phyloP scores from a whole-genome alignment of 1,284 basidiomycete genomes.

The Cystobasidium pallidum region DNA sequence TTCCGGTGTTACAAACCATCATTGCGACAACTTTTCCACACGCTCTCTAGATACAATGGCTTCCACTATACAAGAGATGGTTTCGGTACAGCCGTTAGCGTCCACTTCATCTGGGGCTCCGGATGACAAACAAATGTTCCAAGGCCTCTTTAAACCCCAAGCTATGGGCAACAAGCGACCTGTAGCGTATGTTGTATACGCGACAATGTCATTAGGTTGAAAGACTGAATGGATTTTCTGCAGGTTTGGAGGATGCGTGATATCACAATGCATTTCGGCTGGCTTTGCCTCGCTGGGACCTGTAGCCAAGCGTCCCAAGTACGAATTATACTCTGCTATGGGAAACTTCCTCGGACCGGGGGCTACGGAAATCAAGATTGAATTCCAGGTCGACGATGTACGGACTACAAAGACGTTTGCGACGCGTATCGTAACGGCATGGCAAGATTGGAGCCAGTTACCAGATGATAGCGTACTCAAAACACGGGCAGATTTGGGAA shows the following conservation, averaged over 20 bases:
- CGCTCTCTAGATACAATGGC: neutral
- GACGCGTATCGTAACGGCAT: conserved; percentile 39
- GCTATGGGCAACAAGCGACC: conserved; percentile 33
- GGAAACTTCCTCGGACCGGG: conserved; percentile 39
- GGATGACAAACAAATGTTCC: neutral
- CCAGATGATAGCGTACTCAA: conserved; percentile 11
- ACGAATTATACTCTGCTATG: conserved; percentile 32
- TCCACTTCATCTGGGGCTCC: neutral
- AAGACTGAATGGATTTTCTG: neutral
- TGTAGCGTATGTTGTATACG: conserved; percentile 28
- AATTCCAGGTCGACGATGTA: conserved; percentile 32
- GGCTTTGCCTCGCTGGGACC: conserved; percentile 33
- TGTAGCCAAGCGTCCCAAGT: conserved; percentile 1
- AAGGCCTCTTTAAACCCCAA: conserved; percentile 22
- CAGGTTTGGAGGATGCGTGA: conserved; percentile 40
- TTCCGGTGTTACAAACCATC: neutral
- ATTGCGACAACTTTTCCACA: neutral
- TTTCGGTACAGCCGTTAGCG: conserved; percentile 15
- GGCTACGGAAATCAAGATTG: conserved; percentile 26
- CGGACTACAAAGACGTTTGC: conserved; percentile 27
- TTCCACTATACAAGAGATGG: conserved; percentile 26
- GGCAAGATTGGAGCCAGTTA: conserved; percentile 34
- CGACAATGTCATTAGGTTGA: neutral
- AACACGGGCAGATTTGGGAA: neutral
- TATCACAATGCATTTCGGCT: conserved; percentile 40